phyloP scores from a whole-genome alignment of 371 early-diverging fungal genomes.

The Apophysomyces elegans region DNA sequence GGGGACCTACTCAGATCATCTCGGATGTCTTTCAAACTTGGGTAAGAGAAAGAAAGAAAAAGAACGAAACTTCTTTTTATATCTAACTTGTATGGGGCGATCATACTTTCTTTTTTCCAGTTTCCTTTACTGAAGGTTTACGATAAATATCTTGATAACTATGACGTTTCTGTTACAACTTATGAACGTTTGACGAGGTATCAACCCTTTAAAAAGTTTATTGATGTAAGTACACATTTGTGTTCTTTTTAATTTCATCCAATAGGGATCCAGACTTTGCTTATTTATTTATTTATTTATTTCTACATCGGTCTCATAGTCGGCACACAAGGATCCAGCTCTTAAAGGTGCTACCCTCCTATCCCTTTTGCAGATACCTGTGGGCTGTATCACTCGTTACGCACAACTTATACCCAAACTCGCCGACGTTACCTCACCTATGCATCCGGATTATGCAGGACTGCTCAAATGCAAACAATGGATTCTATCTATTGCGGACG shows the following conservation, averaged over 20 bases:
- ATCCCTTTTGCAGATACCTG: slow-evolving; percentile 43
- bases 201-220: slow-evolving; percentile 52
- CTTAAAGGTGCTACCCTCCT: slow-evolving; percentile 34
- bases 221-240: slow-evolving; percentile 35
- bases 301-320: slow-evolving; percentile 14
- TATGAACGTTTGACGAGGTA: slow-evolving; percentile 46
- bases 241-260: neutral
- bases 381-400: slow-evolving; percentile 45
- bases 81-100: neutral
- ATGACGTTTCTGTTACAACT: slow-evolving; percentile 43
- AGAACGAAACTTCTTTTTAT: too few species aligned
- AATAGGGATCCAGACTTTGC: too few species aligned
- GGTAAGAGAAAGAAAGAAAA: slow-evolving; percentile 16
- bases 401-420: slow-evolving; percentile 34
- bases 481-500: slow-evolving; percentile 28
- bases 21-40: slow-evolving; percentile 27
- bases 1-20: slow-evolving; percentile 30
- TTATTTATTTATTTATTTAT: neutral
- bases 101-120: slow-evolving; percentile 17
- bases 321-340: slow-evolving; percentile 27
- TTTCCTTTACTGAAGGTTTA: slow-evolving; percentile 42
- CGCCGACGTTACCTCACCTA: slow-evolving; percentile 33
- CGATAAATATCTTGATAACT: slow-evolving; percentile 40
- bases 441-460: slow-evolving; percentile 48
- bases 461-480: slow-evolving; percentile 33